Percentiles rank a stretch among this genome's conserved stretches.
phyloP scores from a whole-genome alignment of 495 filamentous ascomycete species.

The Lasiosphaeriaceae sp. region DNA sequence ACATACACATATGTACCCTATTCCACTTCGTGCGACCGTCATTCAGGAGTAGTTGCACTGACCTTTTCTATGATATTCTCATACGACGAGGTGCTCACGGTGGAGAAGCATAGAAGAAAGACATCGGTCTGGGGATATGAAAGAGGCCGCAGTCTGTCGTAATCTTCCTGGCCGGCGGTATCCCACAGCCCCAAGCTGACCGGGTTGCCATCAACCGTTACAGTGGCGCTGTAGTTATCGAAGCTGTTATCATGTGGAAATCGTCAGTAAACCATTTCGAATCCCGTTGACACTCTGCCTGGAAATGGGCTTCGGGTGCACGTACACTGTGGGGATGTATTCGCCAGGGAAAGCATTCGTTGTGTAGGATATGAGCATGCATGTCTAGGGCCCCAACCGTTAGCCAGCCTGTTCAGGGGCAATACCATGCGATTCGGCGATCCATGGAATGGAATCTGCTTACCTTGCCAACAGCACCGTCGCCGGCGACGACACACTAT shows the following conservation, averaged over 20 bases:
- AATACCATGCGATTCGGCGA: conserved; percentile 5
- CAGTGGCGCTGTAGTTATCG: conserved; percentile 97
- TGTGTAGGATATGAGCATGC: conserved; percentile 97
- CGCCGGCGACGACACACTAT: conserved; percentile 96
- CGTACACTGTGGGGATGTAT: conserved; percentile 98
- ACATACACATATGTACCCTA: too few relatives aligned
- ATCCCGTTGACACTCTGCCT: conserved; percentile 66
- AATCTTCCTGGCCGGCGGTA: conserved; percentile 98
- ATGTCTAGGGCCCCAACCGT: conserved; percentile 65
- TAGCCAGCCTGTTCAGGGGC: conserved; percentile 12
- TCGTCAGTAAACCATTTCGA: conserved; percentile 24
- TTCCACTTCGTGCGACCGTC: too few relatives aligned
- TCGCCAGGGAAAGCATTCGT: conserved; percentile 99
- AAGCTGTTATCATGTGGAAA: conserved; percentile 66
- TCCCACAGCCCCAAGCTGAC: conserved; percentile 98
- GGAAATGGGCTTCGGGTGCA: conserved; percentile 20
- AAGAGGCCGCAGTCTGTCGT: conserved; percentile 90
- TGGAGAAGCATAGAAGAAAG: conserved; percentile 97
- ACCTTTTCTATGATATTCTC: conserved; percentile 98
- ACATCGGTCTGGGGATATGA: conserved; percentile 98
- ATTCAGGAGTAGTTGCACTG: conserved; percentile 17
- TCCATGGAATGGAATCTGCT: conserved; percentile 24
- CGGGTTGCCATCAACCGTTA: conserved; percentile 96
- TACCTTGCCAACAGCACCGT: conserved; percentile 98
- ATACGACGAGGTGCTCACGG: conserved; percentile 94